Evolutionary conservation across 495 filamentous ascomycete genomes (phyloP), one percentile per base, ranked within the genome.

Genomic region (Talaromyces liani): DNA sequence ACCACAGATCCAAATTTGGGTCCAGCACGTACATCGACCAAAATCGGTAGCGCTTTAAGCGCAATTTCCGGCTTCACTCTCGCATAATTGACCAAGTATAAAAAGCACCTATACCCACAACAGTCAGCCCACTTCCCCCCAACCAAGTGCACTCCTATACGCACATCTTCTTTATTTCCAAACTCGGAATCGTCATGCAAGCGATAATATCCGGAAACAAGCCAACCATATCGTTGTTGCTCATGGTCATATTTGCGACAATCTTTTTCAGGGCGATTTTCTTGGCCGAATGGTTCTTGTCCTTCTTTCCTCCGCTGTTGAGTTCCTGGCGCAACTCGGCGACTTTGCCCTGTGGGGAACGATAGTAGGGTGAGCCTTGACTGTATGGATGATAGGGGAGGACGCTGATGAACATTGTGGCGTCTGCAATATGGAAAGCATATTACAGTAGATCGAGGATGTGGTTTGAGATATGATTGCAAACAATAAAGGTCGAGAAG

Each of bases 81-180:
- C 24, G 93, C 88, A 70, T 99, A 99, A 75, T 98, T 98, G 71
- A 98, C 94, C 63, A 99, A 79, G 73, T 92, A 99, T 60, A 99
- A 77, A 73, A 98, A 99, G 77, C 94, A 97, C 93, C 93, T 97
- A 63, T 29, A 24, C 22, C 29, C 66, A 56, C 20, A 7, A 3
- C 6, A 1, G 66, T 75, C 65, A 75, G 76, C 31, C 62, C 60
- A 9, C 8, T 25, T 16, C 53, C 34, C 3, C 58, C 3, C 64
- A 51, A 5, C 0, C 53, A 25, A 56, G 22, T 16, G 22, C 53
- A 27, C 8, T 29, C 22, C 6, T 56, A 14, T 33, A 70, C 89
- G 65, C 80, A 96, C 94, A 99, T 99, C 82, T 99, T 99, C 85
- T 99, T 99, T 77, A 99, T 97, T 80, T 99, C 94, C 72, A 98